Base-by-base conservation (phyloP, 2,329 filamentous ascomycete species). In the Elsinoe australis region DNA sequence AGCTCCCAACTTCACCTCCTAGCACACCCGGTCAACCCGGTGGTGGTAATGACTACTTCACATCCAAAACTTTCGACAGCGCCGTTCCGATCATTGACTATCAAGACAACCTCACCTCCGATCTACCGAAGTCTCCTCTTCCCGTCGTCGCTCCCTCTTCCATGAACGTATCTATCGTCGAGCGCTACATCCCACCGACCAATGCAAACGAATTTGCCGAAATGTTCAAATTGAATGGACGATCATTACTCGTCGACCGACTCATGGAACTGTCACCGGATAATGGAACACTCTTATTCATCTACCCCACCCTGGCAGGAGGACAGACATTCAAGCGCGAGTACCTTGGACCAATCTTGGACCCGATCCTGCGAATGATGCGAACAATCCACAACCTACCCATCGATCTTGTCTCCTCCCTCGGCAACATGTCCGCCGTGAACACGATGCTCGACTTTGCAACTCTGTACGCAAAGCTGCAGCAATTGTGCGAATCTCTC, bases 131-230 rank as follows among this genome's bases (percentile, higher is more conserved):
- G 34, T 73, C 71, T 9, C 76, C 76, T 8, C 67, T 71, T 49
- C 76, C 77, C 2, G 71, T 80, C 34, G 78, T 80, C 1, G 74
- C 77, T 4, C 79, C 78, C 0, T 71, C 71, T 14, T 78, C 73
- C 42, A 75, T 82, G 52, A 71, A 81, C 48, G 66, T 82, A 32
- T 76, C 78, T 1, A 68, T 82, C 9, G 69, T 82, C 3, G 79
- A 83, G 62, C 74, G 79, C 29, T 82, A 80, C 59, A 77, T 83
- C n/a, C 79, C 79, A 14, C 79, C 79, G 2, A 72, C 76, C 0
- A 78, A 72, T 17, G 58, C 65, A 1, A 71, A 76, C 54, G 79
- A 83, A 57, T 79, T 79, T 51, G 62, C 67, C 24, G 73, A 79
- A 53, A 71, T 82, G 57, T 82, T 82, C 59, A 68, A 66, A 12